phyloP scores from a whole-genome alignment of 2,329 filamentous ascomycete genomes.

The Trichoderma koningiopsis region DNA sequence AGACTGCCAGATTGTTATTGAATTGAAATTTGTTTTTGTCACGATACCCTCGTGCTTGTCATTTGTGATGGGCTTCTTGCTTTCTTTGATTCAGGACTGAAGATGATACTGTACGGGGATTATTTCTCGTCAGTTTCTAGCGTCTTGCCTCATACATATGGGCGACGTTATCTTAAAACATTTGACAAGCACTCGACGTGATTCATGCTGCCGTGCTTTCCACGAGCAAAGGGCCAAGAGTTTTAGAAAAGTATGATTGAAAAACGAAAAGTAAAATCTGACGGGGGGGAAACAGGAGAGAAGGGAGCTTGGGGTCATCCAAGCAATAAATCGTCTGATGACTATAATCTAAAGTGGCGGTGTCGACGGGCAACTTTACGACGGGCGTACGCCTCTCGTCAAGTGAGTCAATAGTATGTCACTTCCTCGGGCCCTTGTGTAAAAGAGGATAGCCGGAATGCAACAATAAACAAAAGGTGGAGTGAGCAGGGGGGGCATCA shows the following conservation, averaged over 20 bases:
- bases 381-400: conserved; percentile 14
- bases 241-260: neutral
- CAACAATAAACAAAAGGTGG: neutral
- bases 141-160: too few relatives aligned
- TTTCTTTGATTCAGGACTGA: neutral
- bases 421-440: neutral
- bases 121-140: neutral
- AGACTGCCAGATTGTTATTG: conserved; percentile 12
- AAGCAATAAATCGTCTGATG: neutral
- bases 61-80: neutral
- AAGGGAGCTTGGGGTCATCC: neutral
- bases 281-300: neutral
- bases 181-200: neutral
- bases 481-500: neutral
- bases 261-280: neutral
- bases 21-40: conserved; percentile 2
- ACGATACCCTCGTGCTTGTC: neutral
- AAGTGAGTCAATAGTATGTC: neutral
- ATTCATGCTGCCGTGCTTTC: neutral
- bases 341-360: neutral
- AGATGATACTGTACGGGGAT: neutral
- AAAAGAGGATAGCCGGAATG: neutral
- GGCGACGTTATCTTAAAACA: neutral
- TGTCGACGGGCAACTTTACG: neutral
- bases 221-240: neutral